Conservation (phyloP, 139 green algal genomes). For the Tetradesmus lagerheimii region DNA sequence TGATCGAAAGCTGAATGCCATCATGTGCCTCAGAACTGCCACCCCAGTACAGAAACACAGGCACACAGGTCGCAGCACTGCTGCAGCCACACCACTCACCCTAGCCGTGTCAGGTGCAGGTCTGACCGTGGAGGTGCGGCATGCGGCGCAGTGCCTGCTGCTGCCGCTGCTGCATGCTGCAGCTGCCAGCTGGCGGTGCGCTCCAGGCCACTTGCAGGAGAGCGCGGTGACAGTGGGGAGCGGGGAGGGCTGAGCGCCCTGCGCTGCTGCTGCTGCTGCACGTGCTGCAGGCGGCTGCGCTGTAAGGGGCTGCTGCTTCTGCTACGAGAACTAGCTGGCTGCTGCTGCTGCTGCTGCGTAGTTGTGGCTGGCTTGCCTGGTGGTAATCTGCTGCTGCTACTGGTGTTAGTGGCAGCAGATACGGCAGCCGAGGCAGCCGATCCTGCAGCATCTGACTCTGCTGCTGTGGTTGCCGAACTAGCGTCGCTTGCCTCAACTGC, state of each 20-base stretch:
- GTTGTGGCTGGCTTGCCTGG: background rate
- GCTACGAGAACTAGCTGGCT: background rate
- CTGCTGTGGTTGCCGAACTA: background rate
- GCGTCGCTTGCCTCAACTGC: background rate
- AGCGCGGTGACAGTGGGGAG: background rate
- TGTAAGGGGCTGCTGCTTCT: background rate
- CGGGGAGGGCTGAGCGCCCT: background rate
- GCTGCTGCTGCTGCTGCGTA: slow-evolving; percentile 16
- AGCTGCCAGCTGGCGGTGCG: slow-evolving; percentile 34
- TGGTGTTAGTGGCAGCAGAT: background rate
- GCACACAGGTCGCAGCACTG: too few species aligned
- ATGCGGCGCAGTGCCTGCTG: slow-evolving; percentile 35
- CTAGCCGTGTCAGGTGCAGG: background rate
- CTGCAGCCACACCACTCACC: too few species aligned
- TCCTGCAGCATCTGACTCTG: background rate
- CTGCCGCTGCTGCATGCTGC: slow-evolving; percentile 42
- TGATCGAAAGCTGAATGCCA: too few species aligned
- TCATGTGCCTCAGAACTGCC: too few species aligned
- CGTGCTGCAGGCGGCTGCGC: background rate
- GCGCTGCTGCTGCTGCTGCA: slow-evolving; percentile 10
- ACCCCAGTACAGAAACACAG: too few species aligned
- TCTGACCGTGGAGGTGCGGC: background rate
- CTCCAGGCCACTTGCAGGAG: slow-evolving; percentile 6
- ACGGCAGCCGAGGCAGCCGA: background rate
- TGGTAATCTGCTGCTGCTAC: background rate